Conservation (phyloP, 371 early-diverging fungal species). For the Phascolomyces articulosus region DNA sequence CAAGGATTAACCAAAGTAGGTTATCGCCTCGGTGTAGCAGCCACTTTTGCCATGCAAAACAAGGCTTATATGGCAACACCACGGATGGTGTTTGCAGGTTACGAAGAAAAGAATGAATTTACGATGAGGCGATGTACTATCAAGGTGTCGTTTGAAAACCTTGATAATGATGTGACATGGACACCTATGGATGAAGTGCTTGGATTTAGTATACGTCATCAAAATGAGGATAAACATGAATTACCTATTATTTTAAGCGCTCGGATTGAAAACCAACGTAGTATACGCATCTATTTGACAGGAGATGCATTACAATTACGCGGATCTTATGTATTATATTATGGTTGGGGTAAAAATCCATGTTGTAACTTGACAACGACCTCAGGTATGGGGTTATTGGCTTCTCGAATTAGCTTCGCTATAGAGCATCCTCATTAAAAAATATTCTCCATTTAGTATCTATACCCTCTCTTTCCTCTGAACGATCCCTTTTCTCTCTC, state of each 20-base stretch:
- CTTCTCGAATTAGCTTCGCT: neutral
- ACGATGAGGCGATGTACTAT: neutral
- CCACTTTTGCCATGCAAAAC: conserved; percentile 6
- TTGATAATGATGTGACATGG: conserved; percentile 1
- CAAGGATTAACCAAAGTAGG: conserved; percentile 27
- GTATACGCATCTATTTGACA: conserved; percentile 18
- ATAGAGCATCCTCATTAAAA: conserved; percentile 1
- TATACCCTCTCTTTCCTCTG: too few relatives aligned
- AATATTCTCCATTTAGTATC: neutral
- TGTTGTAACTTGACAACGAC: conserved; percentile 18
- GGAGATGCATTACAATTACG: neutral
- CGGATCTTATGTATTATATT: conserved; percentile 11
- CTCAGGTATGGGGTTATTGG: conserved; percentile 15
- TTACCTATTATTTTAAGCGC: conserved; percentile 17
- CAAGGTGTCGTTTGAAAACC: neutral
- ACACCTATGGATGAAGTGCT: neutral
- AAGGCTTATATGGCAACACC: neutral
- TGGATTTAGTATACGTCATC: conserved; percentile 21
- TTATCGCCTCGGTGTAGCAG: conserved; percentile 28
- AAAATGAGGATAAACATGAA: neutral
- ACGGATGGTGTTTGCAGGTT: neutral
- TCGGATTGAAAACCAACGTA: conserved; percentile 3
- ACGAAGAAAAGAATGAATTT: neutral
- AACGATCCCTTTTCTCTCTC: neutral
- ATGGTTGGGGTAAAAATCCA: conserved; percentile 27